Evolutionary conservation across 768 basidiomycete genomes (phyloP), one percentile per base, ranked within the genome.

Genomic region (Tubosaeta sp.): DNA sequence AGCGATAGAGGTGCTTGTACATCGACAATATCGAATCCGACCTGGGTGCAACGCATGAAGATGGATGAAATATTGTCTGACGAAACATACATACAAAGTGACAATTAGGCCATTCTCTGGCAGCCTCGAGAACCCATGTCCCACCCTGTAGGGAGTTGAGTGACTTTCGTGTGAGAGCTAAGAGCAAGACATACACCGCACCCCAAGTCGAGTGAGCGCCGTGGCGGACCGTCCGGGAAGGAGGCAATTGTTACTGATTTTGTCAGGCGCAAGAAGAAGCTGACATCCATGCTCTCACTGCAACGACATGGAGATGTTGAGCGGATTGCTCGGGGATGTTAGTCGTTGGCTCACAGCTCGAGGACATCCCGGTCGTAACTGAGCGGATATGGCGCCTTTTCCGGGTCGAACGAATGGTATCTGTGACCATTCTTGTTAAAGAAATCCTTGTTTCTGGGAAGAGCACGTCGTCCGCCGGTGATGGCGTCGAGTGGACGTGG

Each of bases 351-450:
- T 63, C 66, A 89, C 87, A 86, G 69, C 59, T 88, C 86, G 36
- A 89, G 69, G 48, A 87, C 71, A 38, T 81, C 70, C 45, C 74
- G 76, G 63, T 87, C 83, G 64, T 88, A 90, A 22, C 80, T 83
- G 32, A 86, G 62, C 1, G 88, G 88, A 71, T 90, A 90, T 2
- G 87, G 88, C 2, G 85, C 88, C 70, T 90, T 88, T 64, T 87
- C 84, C 34, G 75, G 76, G 54, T 83, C 83, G 60, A 82, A 83
- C 16, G 78, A 74, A 63, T 89, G 88, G 52, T 85, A 82, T 48
- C 74, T 74, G 42, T 78, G 78, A 41, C 86, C 86, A 59, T 83
- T 64, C 59, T 83, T 86, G 57, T 69, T 63, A 38, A 76, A 61
- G 61, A 86, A 86, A 44, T 86, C 83, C 64, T 79, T 85, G 52